Evolutionary conservation across 306 rosid genomes (phyloP), one percentile per base, ranked within the genome.

Genomic region (Morella rubra): DNA sequence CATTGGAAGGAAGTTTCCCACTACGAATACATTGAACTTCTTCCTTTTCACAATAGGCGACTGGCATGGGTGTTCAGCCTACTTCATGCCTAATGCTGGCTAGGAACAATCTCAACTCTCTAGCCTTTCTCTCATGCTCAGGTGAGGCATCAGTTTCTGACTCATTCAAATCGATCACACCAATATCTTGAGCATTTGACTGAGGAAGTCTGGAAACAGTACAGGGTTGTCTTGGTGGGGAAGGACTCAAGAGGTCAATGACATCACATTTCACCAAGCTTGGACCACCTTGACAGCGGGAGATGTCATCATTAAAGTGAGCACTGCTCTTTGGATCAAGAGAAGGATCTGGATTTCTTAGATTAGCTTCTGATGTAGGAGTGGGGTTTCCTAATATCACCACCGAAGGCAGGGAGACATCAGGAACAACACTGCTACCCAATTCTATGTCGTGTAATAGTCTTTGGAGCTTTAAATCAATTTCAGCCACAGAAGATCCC

Each of bases 181-280:
- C 85, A 68, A 84, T 42, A 59, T 22, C 68, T 73, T 84, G 71
- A 67, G 53, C 78, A 77, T 71, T 81, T 50, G 74, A 69, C 62
- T 77, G 72, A 58, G 67, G 77, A 66, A 69, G 76, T 80, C 77
- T 80, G 9, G 79, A 72, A 19, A 49, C 44, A 4, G 44, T 9
- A 41, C 24, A 49, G n/a, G 76, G 65, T 61, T 69, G 73, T 69
- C 84, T 84, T 49, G 46, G 76, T 12, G 97, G 97, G 71, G 89
- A 78, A 81, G 97, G 97, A 53, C 97, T 92, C 45, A 81, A 72
- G 52, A 90, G 90, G 84, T 89, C 87, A 51, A 90, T 90, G 81
- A 90, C 86, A 75, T 86, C 96, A 27, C 64, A 54, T 58, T 85
- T 67, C 27, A 73, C 46, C 11, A 10, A 46, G 72, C 47, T 79